These are phyloP conservation scores for Cronartium quercuum DNA, from an alignment of 1,284 basidiomycete species.

Conservation along the genomic window DNA sequence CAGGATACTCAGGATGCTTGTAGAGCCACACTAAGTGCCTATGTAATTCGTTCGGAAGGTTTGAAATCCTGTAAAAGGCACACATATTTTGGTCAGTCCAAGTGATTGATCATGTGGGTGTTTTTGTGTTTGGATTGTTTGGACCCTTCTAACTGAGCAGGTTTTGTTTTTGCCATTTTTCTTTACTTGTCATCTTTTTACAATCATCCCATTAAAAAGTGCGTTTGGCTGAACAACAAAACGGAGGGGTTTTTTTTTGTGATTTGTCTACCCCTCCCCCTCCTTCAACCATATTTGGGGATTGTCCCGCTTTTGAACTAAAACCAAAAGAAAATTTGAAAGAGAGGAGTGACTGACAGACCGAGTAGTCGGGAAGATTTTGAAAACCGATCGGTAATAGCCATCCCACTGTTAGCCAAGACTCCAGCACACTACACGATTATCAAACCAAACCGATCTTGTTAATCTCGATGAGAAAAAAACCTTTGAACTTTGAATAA, in stretches of 20 bases:
- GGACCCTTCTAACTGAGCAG: no score
- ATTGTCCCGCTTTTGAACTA: no score
- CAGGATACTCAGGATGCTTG: conserved; percentile 1
- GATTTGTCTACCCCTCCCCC: not conserved
- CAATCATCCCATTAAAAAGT: no score
- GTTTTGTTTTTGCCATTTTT: no score
- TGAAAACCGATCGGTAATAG: not conserved
- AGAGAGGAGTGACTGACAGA: conserved; percentile 6
- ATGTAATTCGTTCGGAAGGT: conserved; percentile 14
- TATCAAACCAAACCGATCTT: not conserved
- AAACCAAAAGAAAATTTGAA: not conserved
- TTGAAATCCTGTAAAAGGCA: conserved; percentile 6
- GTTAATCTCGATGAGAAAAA: not conserved
- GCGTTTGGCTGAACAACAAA: not conserved
- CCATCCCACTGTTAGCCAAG: not conserved
- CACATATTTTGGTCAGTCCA: no score
- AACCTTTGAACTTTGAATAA: no score
- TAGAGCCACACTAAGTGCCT: conserved; percentile 8
- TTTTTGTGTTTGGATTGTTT: no score
- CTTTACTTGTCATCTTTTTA: no score
- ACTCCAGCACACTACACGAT: not conserved
- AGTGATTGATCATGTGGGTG: no score
- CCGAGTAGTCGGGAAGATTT: conserved; percentile 15
- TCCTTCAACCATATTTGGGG: not conserved
- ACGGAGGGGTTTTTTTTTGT: not conserved